phyloP scores from a whole-genome alignment of 140 eudicot genomes.

The Ambrosia hybrid region DNA sequence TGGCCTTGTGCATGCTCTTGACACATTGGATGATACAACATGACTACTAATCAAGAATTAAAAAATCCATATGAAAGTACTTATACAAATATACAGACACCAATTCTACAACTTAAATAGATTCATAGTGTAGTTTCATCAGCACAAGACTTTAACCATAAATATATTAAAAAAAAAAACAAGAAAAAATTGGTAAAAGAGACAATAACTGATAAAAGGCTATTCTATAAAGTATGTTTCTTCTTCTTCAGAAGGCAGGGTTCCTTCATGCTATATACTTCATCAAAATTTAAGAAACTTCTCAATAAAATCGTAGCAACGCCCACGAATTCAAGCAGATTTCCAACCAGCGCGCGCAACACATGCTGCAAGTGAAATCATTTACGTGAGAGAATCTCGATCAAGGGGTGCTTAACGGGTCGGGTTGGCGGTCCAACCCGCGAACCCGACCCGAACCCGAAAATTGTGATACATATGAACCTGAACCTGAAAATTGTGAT shows the following conservation, averaged over 20 bases:
- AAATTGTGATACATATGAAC: no score
- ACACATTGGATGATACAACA: no score
- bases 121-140: neutral
- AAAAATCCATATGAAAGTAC: no score
- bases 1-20: no score
- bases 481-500: no score
- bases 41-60: no score
- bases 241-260: neutral
- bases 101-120: neutral
- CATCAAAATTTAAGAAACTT: neutral
- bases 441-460: no score
- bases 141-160: neutral
- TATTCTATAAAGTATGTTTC: neutral
- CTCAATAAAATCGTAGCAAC: neutral
- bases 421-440: no score
- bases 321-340: neutral
- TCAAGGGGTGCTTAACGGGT: no score
- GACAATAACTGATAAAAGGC: neutral
- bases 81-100: neutral
- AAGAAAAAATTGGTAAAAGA: neutral
- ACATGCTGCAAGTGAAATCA: slow-evolving; percentile 12
- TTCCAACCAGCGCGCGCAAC: neutral
- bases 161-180: neutral
- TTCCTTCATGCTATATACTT: slow-evolving; percentile 13
- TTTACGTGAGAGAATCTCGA: slow-evolving; percentile 3